Conservation (phyloP, 2,329 filamentous ascomycete genomes). For the Ascochyta koolunga region DNA sequence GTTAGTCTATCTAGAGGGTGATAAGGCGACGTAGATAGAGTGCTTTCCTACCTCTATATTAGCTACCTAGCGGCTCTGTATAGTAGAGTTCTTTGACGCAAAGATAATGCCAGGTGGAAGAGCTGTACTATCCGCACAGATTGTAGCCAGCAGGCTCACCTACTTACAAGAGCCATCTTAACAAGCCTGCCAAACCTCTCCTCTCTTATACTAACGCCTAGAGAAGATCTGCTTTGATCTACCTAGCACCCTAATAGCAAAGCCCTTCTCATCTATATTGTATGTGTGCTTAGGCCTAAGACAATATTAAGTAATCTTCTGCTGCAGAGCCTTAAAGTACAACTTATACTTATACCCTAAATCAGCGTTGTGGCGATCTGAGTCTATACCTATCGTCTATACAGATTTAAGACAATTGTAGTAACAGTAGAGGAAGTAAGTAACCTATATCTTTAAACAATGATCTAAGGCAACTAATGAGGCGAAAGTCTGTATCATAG, state of each 20-base stretch:
- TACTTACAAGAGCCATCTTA: constrained; percentile 5
- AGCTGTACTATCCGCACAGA: no score
- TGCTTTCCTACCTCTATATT: constrained; percentile 6
- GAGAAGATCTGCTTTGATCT: no score
- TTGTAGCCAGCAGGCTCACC: constrained; percentile 13
- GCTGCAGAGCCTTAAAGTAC: no score
- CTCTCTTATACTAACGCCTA: not conserved
- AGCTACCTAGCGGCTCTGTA: constrained; percentile 1
- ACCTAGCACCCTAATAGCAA: no score
- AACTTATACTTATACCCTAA: no score
- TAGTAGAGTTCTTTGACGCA: constrained; percentile 3
- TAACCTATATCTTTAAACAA: not conserved
- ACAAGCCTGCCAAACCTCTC: not conserved
- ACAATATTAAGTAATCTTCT: no score
- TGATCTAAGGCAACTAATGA: not conserved
- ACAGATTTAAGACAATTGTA: not conserved
- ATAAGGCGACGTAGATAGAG: constrained; percentile 5
- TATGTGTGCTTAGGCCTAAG: no score
- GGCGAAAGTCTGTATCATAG: not conserved
- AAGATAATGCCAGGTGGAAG: constrained; percentile 18
- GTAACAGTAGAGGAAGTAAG: no score
- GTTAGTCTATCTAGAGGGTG: constrained; percentile 25
- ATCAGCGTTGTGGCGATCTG: no score
- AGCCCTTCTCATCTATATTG: no score
- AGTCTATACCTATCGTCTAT: no score